Evolutionary conservation across 176 grass and related monocot species (phyloP).

Genomic region (Bromus sterilis): DNA sequence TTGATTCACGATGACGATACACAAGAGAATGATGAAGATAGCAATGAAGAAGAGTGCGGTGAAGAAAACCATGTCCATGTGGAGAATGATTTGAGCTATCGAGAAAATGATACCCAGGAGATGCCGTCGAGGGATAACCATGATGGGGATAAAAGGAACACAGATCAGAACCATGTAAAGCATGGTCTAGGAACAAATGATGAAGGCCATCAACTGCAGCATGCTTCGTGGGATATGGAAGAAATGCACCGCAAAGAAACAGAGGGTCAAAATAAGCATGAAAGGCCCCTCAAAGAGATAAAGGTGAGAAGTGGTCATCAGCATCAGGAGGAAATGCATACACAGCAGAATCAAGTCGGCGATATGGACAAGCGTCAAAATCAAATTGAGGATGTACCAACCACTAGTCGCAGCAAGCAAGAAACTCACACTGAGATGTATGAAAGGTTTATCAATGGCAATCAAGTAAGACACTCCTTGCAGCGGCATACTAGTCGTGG

Average conservation of each 20-base stretch:
- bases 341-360: not conserved
- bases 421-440: not conserved
- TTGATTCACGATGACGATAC: constrained; percentile 19
- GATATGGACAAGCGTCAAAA: constrained; percentile 19
- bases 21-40: not conserved
- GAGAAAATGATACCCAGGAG: not conserved
- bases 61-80: not conserved
- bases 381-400: constrained; percentile 6
- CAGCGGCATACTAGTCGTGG: not conserved
- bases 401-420: not conserved
- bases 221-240: not conserved
- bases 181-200: not conserved
- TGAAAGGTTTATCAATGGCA: constrained; percentile 2
- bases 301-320: constrained; percentile 14
- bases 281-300: constrained; percentile 10
- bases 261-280: not conserved
- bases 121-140: not conserved
- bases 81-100: not conserved
- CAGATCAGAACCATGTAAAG: not conserved
- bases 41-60: not conserved
- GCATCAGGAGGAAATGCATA: constrained; percentile 3
- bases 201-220: not conserved
- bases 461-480: not conserved
- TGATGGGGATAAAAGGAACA: not conserved
- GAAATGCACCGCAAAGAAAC: not conserved